These are phyloP conservation scores for Cenococcum geophilum DNA, from an alignment of 495 filamentous ascomycete genomes.

Conservation along the genomic window DNA sequence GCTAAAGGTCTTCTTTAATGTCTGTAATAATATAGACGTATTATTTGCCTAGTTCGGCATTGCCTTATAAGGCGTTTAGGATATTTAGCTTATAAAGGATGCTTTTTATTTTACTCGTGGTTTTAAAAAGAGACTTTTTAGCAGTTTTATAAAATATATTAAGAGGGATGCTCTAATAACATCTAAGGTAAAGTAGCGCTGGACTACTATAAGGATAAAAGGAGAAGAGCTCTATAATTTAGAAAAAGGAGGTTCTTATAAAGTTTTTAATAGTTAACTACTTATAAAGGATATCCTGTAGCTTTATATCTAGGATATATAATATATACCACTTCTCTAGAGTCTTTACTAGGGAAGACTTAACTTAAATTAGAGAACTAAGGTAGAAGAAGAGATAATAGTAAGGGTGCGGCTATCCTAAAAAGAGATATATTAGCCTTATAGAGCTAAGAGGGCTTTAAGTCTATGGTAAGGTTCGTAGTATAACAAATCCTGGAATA, in stretches of 20 bases:
- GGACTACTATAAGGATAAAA: slow-evolving; percentile 43
- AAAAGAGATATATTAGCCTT: slow-evolving; percentile 5
- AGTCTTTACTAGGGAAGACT: not conserved
- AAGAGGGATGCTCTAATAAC: slow-evolving; percentile 29
- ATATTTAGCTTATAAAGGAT: slow-evolving; percentile 54
- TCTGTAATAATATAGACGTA: slow-evolving; percentile 54
- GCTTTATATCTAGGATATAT: slow-evolving; percentile 49
- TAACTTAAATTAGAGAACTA: not conserved
- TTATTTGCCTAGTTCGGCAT: slow-evolving; percentile 43
- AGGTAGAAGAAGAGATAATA: not conserved
- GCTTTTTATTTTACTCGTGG: slow-evolving; percentile 34
- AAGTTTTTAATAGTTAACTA: slow-evolving; percentile 48
- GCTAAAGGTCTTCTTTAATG: slow-evolving; percentile 51
- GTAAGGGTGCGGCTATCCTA: slow-evolving; percentile 10
- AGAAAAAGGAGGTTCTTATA: slow-evolving; percentile 42
- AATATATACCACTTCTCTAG: slow-evolving; percentile 40
- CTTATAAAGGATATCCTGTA: slow-evolving; percentile 39
- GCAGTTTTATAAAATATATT: slow-evolving; percentile 45
- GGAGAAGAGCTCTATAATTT: slow-evolving; percentile 40
- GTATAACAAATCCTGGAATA: too few relatives aligned
- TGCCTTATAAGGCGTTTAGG: slow-evolving; percentile 41
- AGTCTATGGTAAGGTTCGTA: slow-evolving; percentile 3
- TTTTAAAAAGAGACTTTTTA: slow-evolving; percentile 31
- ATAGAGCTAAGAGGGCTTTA: slow-evolving; percentile 7
- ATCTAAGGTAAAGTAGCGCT: slow-evolving; percentile 15